Evolutionary conservation across 192 early-diverging fungal genomes (phyloP).

Genomic region (Umbelopsis vinacea): DNA sequence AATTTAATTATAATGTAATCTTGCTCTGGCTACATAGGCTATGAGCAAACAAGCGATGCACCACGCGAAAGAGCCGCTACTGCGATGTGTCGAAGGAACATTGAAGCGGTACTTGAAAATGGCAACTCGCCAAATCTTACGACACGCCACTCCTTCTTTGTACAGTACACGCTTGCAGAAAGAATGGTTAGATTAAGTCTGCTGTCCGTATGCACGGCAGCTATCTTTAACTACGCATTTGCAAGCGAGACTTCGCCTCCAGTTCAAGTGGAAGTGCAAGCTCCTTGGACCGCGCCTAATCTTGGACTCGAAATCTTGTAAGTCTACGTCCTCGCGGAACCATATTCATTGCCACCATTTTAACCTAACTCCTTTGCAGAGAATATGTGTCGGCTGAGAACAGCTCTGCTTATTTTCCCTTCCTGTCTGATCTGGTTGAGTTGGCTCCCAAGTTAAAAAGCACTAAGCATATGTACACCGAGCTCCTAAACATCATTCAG

Average conservation of each 20-base stretch:
- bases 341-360: background rate
- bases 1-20: too few relatives aligned
- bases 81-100: constrained; percentile 1
- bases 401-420: constrained; percentile 62
- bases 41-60: background rate
- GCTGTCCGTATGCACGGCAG: constrained; percentile 11
- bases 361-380: constrained; percentile 40
- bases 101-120: background rate
- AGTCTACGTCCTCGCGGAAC: constrained; percentile 21
- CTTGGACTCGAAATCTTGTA: constrained; percentile 80
- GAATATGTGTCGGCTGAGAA: constrained; percentile 71
- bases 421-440: constrained; percentile 60
- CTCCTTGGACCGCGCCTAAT: constrained; percentile 71
- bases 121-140: background rate
- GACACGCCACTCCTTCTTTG: background rate
- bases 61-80: background rate
- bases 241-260: constrained; percentile 43
- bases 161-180: background rate
- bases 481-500: constrained; percentile 54
- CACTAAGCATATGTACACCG: constrained; percentile 53
- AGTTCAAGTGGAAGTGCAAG: constrained; percentile 49
- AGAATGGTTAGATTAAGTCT: constrained; percentile 19
- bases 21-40: background rate
- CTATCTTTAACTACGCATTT: background rate
- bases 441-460: constrained; percentile 35